Conservation (phyloP, 2,329 filamentous ascomycete genomes). For the Biscogniauxia mediterranea region DNA sequence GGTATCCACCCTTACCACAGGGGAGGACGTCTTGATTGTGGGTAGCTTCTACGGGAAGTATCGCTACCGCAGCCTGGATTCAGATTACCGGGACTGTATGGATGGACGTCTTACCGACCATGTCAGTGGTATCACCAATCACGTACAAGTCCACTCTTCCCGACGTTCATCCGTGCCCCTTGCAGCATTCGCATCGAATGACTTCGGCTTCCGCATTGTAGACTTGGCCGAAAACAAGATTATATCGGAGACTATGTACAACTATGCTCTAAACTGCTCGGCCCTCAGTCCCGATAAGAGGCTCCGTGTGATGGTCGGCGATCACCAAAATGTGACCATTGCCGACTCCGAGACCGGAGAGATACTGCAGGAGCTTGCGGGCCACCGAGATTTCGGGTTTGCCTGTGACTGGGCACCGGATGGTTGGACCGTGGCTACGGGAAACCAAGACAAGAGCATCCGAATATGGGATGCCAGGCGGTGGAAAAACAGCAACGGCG, state of each 20-base stretch:
- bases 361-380: slow-evolving; percentile 54
- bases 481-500: slow-evolving; percentile 56
- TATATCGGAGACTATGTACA: slow-evolving; percentile 51
- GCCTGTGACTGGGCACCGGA: slow-evolving; percentile 79
- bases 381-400: slow-evolving; percentile 71
- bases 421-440: slow-evolving; percentile 73
- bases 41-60: slow-evolving; percentile 60
- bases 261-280: slow-evolving; percentile 68
- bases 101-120: slow-evolving; percentile 49
- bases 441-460: slow-evolving; percentile 71
- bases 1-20: slow-evolving; percentile 52
- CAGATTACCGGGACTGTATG: slow-evolving; percentile 36
- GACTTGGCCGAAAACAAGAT: slow-evolving; percentile 60
- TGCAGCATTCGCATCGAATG: slow-evolving; percentile 63
- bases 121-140: slow-evolving; percentile 61
- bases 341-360: slow-evolving; percentile 66
- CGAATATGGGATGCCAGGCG: slow-evolving; percentile 75
- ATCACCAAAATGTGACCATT: slow-evolving; percentile 63
- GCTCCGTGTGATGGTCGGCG: slow-evolving; percentile 71
- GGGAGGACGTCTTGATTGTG: slow-evolving; percentile 55
- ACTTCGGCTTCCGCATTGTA: slow-evolving; percentile 56
- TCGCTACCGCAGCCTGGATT: slow-evolving; percentile 46
- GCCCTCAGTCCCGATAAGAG: slow-evolving; percentile 70
- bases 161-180: slow-evolving; percentile 51
- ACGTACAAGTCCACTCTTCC: slow-evolving; percentile 56